These are phyloP conservation scores for Dendrobium officinale DNA, from an alignment of 106 monocot genomes.

Conservation along the genomic window DNA sequence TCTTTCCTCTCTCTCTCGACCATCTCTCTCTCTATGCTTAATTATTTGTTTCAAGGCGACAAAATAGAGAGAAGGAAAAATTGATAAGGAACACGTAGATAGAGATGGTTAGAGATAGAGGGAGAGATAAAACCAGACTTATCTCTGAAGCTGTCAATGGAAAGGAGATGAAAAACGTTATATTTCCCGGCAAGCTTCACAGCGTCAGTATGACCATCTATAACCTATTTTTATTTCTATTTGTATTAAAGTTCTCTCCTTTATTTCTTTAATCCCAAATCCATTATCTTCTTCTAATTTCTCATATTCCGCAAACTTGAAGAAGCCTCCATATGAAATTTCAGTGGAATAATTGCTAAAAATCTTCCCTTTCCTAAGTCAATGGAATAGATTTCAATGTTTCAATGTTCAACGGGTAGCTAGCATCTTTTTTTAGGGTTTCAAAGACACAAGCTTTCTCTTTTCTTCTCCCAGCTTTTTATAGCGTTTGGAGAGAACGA, in stretches of 20 bases:
- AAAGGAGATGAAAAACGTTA: not conserved
- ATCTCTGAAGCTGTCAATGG: slow-evolving; percentile 10
- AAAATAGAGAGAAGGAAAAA: no score
- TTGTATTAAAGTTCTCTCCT: not conserved
- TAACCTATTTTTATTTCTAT: not conserved
- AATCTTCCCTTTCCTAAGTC: not conserved
- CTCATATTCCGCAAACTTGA: not conserved
- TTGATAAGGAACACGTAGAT: no score
- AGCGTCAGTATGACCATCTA: not conserved
- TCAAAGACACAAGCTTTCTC: not conserved
- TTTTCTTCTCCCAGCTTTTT: not conserved
- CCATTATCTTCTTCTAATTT: not conserved
- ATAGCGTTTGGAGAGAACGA: not conserved
- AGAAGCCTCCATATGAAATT: not conserved
- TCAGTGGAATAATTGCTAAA: not conserved
- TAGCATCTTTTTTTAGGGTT: not conserved
- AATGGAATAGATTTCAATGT: slow-evolving; percentile 4
- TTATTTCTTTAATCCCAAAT: not conserved
- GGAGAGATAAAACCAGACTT: not conserved
- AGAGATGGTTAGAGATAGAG: not conserved
- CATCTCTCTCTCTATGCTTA: no score
- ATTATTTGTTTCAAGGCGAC: no score
- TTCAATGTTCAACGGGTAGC: slow-evolving; percentile 1
- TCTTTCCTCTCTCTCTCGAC: no score
- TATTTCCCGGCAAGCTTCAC: not conserved